Base-by-base conservation (phyloP, 2,329 filamentous ascomycete species). In the Epicoccum sorghinum region DNA sequence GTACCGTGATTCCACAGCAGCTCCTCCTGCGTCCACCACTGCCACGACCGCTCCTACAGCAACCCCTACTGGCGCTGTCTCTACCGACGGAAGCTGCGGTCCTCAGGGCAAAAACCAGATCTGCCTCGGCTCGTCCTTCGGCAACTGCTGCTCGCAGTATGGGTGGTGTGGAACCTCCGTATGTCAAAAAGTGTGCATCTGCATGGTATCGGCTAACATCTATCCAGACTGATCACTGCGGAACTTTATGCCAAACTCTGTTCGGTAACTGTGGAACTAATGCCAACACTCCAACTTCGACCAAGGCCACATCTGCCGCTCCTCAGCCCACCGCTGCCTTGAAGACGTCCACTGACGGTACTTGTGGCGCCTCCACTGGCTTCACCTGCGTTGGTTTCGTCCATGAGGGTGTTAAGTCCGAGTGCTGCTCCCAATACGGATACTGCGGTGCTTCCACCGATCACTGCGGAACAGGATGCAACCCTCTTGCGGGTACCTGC, bases 391-490 rank as follows among this genome's bases (percentile, higher is more conserved):
- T 55, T 27, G 63, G 66, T 14, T 70, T 64, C 52, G 39, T 38
- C 8, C 51, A 52, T 18, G 50, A 61, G 8, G 50, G 50, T 40
- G 40, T 60, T 7, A 76, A 75, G 52, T 78, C 79, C 2, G 65
- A 75, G 55, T 81, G 79, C 69, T 82, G 79, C 68, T 78, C 75
- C 13, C 66, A 66, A 50, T 75, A 73, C 50, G 78, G 78, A 18
- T 75, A 68, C 62, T 82, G 80, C 45, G 71, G 73, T 48, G 52
- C 60, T 22, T 61, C 62, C 1, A 32, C 52, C n/a, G 70, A 59
- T 23, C 64, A 74, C 58, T 75, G 72, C 52, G 64, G 65, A 18
- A 52, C 64, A 2, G 68, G 67, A n/a, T 76, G 72, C 70, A 75
- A 55, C 48, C 64, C 23, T 12, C 42, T 14, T 73, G 69, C 48